phyloP scores from a whole-genome alignment of 306 rosid genomes.

The Medicago lupulina region DNA sequence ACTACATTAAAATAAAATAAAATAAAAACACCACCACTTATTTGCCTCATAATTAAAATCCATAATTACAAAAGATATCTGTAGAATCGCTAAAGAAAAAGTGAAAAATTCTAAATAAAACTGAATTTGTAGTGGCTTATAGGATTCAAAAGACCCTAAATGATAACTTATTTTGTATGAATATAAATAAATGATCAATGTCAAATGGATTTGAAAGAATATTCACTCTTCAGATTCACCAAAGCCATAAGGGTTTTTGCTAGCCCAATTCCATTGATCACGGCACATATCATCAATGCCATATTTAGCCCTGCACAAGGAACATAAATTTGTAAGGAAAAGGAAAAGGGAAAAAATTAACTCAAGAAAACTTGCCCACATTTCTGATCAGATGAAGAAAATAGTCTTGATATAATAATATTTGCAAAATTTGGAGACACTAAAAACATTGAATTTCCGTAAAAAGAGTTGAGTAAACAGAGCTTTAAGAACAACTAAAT shows the following conservation, averaged over 20 bases:
- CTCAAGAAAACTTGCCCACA: neutral
- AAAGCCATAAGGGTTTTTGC: conserved; percentile 94
- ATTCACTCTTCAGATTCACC: conserved; percentile 54
- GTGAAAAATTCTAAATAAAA: neutral
- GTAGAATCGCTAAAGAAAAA: conserved; percentile 22
- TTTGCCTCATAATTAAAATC: conserved; percentile 38
- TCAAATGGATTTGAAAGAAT: conserved; percentile 43
- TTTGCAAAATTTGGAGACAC: neutral
- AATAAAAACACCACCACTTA: conserved; percentile 33
- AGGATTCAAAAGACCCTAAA: conserved; percentile 1
- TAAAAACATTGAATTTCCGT: too few relatives aligned
- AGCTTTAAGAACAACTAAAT: conserved; percentile 8
- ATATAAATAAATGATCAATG: conserved; percentile 29
- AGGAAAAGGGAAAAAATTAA: neutral
- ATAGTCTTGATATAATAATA: neutral
- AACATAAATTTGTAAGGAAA: conserved; percentile 36
- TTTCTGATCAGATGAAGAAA: neutral
- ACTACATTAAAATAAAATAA: conserved; percentile 32
- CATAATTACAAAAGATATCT: conserved; percentile 40
- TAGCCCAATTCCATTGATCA: conserved; percentile 99
- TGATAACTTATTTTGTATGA: conserved; percentile 16
- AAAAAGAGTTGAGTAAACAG: neutral
- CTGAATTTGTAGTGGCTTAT: conserved; percentile 38
- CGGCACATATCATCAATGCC: conserved; percentile 88
- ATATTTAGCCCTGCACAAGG: conserved; percentile 76